phyloP scores from a whole-genome alignment of 2,329 filamentous ascomycete genomes.

The Plectosphaerella plurivora region DNA sequence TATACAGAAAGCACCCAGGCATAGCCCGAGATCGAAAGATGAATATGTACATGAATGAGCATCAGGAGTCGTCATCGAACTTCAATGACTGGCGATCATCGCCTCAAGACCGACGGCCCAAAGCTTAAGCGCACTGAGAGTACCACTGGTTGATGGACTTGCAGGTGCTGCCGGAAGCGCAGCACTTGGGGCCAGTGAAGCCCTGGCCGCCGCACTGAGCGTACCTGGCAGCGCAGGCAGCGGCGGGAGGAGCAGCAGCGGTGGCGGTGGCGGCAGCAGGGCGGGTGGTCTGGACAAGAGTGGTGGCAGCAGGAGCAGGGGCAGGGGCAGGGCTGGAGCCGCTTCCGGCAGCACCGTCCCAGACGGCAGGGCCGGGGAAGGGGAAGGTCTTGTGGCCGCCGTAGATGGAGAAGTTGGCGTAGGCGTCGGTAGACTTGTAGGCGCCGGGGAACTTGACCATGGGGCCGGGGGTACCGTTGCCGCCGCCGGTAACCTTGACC shows the following conservation, averaged over 20 bases:
- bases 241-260: not conserved
- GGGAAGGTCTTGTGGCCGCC: conserved; percentile 9
- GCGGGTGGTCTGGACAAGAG: not conserved
- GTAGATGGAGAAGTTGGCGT: conserved; percentile 16
- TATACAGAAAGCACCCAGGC: too few relatives aligned
- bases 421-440: conserved; percentile 18
- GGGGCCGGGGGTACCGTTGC: conserved; percentile 11
- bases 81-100: too few relatives aligned
- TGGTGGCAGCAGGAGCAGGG: not conserved
- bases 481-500: conserved; percentile 13
- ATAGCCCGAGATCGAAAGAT: too few relatives aligned
- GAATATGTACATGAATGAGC: too few relatives aligned
- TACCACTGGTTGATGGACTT: conserved; percentile 14
- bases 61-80: too few relatives aligned
- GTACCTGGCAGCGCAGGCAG: conserved; percentile 8
- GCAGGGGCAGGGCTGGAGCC: not conserved
- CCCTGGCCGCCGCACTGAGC: conserved; percentile 14
- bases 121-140: conserved; percentile 8
- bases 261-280: not conserved
- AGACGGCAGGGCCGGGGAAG: conserved; percentile 3
- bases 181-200: conserved; percentile 16
- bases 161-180: conserved; percentile 13
- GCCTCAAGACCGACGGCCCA: too few relatives aligned
- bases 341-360: conserved; percentile 1
- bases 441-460: conserved; percentile 23